Evolutionary conservation across 2,329 filamentous ascomycete genomes (phyloP), one percentile per base, ranked within the genome.

Genomic region (Paraconiothyrium brasiliense): DNA sequence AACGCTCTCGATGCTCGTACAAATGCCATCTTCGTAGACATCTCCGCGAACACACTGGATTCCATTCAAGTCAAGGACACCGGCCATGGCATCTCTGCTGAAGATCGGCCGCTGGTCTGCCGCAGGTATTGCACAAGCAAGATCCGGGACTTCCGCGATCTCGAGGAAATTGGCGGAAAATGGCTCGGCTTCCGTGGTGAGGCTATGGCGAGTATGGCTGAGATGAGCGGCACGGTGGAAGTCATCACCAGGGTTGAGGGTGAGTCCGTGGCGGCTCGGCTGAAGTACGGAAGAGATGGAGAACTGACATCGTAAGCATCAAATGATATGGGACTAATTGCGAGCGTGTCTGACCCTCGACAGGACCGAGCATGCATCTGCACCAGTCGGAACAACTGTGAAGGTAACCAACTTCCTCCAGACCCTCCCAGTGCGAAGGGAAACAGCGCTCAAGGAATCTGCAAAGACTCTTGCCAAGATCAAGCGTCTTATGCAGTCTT

Each of bases 131-230:
- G 90, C 69, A 94, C 92, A 1, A 93, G 90, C 82, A 94, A 94
- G 78, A 83, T 94, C 47, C 81, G 79, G 52, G 81, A 80, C n/a
- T 86, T 90, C 60, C 83, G 87, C 0, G 89, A 93, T 54, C 79
- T 93, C 41, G 81, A 79, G 54, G 74, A 71, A 1, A 78, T 89
- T 22, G 87, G 85, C 8, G 84, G 85, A 1, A 81, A 79, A 47
- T 89, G 84, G 35, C 83, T 94, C n/a, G 92, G 92, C 1, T 94
- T 94, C 71, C 86, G 92, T 39, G 92, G 92, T 22, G 87, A 92
- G 71, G 91, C 91, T 16, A 79, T 94, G 62, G 89, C 90, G 43
- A 89, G 87, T 74, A 84, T 85, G 61, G 89, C 87, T 61, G 83
- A 85, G 46, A 73, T 92, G 60, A 87, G 87, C 41, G 81, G 83